Percentiles rank a stretch among this genome's conserved stretches.
These are phyloP conservation scores for Pseudevernia furfuracea DNA, from an alignment of 495 filamentous ascomycete genomes.

Conservation along the genomic window DNA sequence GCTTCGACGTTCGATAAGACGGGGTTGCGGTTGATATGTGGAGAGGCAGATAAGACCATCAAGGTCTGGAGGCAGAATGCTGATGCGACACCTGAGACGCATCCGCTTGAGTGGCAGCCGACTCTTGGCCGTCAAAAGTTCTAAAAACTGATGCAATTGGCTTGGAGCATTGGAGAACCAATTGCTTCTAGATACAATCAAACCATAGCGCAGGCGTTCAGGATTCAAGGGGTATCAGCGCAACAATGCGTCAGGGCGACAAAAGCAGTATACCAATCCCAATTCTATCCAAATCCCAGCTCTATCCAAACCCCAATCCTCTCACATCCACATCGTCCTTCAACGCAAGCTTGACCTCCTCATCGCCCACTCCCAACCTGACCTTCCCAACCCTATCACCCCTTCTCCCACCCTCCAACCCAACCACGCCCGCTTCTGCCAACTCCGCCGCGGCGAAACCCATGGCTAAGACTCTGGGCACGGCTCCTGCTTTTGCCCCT, in stretches of 20 bases:
- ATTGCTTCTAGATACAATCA: not conserved
- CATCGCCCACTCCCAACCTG: slow-evolving; percentile 73
- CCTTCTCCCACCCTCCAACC: slow-evolving; percentile 62
- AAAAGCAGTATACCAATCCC: slow-evolving; percentile 1
- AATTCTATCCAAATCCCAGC: slow-evolving; percentile 47
- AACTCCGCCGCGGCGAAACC: slow-evolving; percentile 70
- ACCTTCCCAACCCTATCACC: slow-evolving; percentile 84
- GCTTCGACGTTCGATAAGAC: slow-evolving; percentile 84
- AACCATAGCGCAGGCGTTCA: slow-evolving; percentile 12
- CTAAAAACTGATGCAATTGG: slow-evolving; percentile 27
- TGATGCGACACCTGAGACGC: slow-evolving; percentile 78
- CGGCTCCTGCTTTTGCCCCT: slow-evolving; percentile 31
- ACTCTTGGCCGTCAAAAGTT: slow-evolving; percentile 66
- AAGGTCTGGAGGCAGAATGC: slow-evolving; percentile 96
- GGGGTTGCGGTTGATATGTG: slow-evolving; percentile 80
- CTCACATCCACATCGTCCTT: slow-evolving; percentile 82
- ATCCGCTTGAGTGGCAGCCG: slow-evolving; percentile 91
- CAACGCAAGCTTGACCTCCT: slow-evolving; percentile 82
- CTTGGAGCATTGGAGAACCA: not conserved
- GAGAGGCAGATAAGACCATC: slow-evolving; percentile 94
- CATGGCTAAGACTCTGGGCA: slow-evolving; percentile 56
- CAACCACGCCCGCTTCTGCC: slow-evolving; percentile 78
- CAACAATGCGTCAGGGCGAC: not conserved
- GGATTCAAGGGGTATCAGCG: slow-evolving; percentile 2
- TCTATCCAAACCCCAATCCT: slow-evolving; percentile 51